Conservation (phyloP, 768 basidiomycete genomes). For the Tulasnella sp. region DNA sequence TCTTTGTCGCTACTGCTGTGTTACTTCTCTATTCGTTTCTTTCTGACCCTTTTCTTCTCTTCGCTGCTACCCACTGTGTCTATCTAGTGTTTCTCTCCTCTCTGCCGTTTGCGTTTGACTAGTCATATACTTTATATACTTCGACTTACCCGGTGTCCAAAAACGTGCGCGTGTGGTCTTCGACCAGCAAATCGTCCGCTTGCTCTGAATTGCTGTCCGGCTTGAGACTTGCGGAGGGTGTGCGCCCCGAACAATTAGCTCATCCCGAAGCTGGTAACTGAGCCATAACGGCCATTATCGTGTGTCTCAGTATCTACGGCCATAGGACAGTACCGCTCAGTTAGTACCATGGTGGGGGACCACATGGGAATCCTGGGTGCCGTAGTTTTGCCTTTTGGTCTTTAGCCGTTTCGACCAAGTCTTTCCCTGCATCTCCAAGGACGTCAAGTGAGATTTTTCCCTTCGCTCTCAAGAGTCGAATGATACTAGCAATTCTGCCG, state of each 20-base stretch:
- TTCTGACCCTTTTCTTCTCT: background rate
- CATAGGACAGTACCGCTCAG: conserved; percentile 3
- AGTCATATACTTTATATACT: background rate
- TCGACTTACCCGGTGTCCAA: background rate
- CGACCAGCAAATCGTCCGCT: background rate
- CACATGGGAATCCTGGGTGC: conserved; percentile 3
- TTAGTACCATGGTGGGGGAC: conserved; percentile 3
- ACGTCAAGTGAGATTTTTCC: background rate
- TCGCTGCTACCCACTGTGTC: conserved; percentile 7
- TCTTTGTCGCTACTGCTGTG: background rate
- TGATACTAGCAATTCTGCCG: background rate
- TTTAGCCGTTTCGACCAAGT: background rate
- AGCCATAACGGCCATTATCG: no score
- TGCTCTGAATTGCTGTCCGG: background rate
- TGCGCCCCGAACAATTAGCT: no score
- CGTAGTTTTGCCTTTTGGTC: background rate
- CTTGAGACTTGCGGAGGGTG: background rate
- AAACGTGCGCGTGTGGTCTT: background rate
- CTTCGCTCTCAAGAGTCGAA: background rate
- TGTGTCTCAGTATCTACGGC: background rate
- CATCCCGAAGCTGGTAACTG: background rate
- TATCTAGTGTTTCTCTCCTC: conserved; percentile 1
- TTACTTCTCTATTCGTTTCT: background rate
- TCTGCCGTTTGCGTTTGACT: background rate
- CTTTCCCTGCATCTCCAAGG: background rate